Base-by-base conservation (phyloP, 176 grass and related monocot species). In the Microstegium vimineum region DNA sequence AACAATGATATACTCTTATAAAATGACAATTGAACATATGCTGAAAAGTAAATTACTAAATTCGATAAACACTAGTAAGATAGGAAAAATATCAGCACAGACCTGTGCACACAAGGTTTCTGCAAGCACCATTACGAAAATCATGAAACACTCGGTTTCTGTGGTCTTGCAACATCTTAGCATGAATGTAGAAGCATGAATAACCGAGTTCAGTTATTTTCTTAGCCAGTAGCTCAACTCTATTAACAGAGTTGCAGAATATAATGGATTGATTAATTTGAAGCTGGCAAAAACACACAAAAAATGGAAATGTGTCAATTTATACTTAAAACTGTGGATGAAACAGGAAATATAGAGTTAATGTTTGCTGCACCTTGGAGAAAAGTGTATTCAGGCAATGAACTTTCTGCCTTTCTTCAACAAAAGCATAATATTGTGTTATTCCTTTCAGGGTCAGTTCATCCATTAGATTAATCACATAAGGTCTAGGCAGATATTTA, bases 61-160 rank as follows among this genome's bases (percentile, higher is more conserved):
- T 59, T 46, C 57, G 16, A 75, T 64, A 20, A 28, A 65, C 6
- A 25, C 20, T 33, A 79, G n/a, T n/a, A n/a, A n/a, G n/a, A n/a
- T n/a, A n/a, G n/a, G n/a, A n/a, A n/a, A n/a, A n/a, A n/a, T 13
- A 15, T 22, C 23, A 31, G 25, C 42, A 62, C 22, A 51, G 65
- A 97, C 94, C 94, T 90, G 94, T 97, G 71, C 94, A 97, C 82
- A 97, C 94, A 83, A 97, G 91, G 76, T 97, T 97, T 72, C 94
- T 87, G 81, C 94, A 97, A 84, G 94, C 94, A 71, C 94, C 94
- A 82, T 97, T 97, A 59, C 94, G 94, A 61, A 97, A 97, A 78
- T 97, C 94, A 88, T 97, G 94, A 73, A 97, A 97, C 34, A 94
- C 91, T n/a, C 91, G 46, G 79, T 97, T 97, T 56, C 94, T 85